Percentiles rank a stretch among this genome's conserved stretches.
These are phyloP conservation scores for Chenopodium quinoa DNA, from an alignment of 148 eudicot species.

Conservation along the genomic window DNA sequence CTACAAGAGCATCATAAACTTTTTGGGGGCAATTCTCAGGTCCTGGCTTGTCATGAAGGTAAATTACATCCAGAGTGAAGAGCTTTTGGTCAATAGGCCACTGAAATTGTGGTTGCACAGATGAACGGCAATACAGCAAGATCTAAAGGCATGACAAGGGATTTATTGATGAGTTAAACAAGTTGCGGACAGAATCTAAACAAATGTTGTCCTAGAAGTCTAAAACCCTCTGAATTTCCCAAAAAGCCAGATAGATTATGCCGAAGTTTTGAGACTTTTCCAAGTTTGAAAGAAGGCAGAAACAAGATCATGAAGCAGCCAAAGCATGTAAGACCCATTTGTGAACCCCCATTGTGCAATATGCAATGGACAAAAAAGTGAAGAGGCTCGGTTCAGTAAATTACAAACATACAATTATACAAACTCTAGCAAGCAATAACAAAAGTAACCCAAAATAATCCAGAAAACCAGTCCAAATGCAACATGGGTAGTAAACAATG, in stretches of 20 bases:
- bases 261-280: no score
- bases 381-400: neutral
- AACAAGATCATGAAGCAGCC: neutral
- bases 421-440: neutral
- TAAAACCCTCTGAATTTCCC: no score
- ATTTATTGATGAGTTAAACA: no score
- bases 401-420: neutral
- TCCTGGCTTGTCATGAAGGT: slow-evolving; percentile 95
- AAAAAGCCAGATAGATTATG: no score
- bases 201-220: no score
- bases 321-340: neutral
- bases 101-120: no score
- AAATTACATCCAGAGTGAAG: no score
- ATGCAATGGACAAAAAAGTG: neutral
- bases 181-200: no score
- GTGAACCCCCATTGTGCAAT: neutral
- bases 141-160: no score
- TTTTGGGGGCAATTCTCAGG: slow-evolving; percentile 89
- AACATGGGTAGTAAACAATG: neutral
- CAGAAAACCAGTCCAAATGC: neutral
- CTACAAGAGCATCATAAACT: slow-evolving; percentile 85
- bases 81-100: no score
- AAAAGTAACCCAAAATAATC: neutral
- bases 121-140: no score
- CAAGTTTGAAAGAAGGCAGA: no score